phyloP scores from a whole-genome alignment of 2,329 filamentous ascomycete species.

The Claviceps sp. region DNA sequence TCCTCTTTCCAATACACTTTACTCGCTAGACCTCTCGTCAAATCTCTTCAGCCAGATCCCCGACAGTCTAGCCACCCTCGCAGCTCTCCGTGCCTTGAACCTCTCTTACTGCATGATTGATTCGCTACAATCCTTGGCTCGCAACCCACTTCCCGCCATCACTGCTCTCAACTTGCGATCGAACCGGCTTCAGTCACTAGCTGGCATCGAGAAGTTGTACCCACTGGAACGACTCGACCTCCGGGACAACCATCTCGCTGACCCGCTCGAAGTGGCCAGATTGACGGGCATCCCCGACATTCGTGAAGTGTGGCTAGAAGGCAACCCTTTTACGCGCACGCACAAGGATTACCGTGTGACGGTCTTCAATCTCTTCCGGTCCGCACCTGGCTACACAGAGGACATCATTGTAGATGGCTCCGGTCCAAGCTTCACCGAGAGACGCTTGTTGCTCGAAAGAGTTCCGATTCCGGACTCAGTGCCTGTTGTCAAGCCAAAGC shows the following conservation, averaged over 20 bases:
- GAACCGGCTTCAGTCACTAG: constrained; percentile 76
- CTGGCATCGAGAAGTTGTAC: constrained; percentile 76
- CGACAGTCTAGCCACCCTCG: constrained; percentile 74
- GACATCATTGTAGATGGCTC: constrained; percentile 81
- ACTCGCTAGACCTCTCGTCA: constrained; percentile 81
- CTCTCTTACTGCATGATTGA: constrained; percentile 97
- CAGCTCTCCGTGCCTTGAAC: constrained; percentile 81
- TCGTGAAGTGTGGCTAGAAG: constrained; percentile 80
- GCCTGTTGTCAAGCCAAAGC: constrained; percentile 60
- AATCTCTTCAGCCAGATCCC: constrained; percentile 94
- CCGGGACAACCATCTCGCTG: constrained; percentile 79
- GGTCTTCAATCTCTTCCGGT: constrained; percentile 93
- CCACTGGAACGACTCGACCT: constrained; percentile 84
- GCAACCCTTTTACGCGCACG: constrained; percentile 83
- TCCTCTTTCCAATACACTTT: constrained; percentile 75
- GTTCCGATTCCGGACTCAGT: constrained; percentile 62
- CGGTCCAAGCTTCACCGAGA: constrained; percentile 73
- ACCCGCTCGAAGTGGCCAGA: constrained; percentile 79
- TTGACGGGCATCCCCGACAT: constrained; percentile 86
- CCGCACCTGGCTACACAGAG: constrained; percentile 76
- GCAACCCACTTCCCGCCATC: constrained; percentile 82
- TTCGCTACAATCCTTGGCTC: constrained; percentile 73
- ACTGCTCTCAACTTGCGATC: constrained; percentile 82
- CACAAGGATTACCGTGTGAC: constrained; percentile 74
- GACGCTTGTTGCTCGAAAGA: constrained; percentile 70